phyloP scores from a whole-genome alignment of 192 early-diverging fungal genomes.

The Mycoemilia scoparia region DNA sequence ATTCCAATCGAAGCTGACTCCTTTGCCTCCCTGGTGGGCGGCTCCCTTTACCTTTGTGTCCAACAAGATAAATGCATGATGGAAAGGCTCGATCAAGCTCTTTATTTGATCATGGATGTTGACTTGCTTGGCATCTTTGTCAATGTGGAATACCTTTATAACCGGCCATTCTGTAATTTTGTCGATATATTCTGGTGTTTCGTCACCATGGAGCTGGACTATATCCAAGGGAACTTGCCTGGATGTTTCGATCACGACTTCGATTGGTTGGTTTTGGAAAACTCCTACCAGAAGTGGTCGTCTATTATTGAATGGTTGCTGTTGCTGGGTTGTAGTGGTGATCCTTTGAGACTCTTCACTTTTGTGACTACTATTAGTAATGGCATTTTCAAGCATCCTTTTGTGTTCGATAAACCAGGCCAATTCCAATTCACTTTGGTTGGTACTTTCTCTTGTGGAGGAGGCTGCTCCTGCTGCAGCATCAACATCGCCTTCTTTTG shows the following conservation, averaged over 20 bases:
- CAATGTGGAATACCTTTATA: conserved; percentile 80
- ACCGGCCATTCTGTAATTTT: conserved; percentile 52
- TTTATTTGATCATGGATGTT: conserved; percentile 1
- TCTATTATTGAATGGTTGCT: too few species aligned
- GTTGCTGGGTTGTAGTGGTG: too few species aligned
- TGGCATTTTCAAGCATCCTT: conserved; percentile 34
- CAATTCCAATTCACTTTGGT: neutral
- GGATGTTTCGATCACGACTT: conserved; percentile 51
- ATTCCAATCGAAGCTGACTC: conserved; percentile 72
- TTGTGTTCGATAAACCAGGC: conserved; percentile 7
- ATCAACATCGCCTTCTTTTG: too few species aligned
- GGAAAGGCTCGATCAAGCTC: conserved; percentile 1
- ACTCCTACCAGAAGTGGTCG: conserved; percentile 82
- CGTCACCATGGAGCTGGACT: conserved; percentile 85
- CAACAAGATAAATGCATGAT: conserved; percentile 25
- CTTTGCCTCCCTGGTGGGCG: conserved; percentile 55
- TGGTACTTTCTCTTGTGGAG: neutral
- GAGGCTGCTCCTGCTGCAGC: too few species aligned
- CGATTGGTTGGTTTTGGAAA: conserved; percentile 69
- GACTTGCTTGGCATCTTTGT: conserved; percentile 28
- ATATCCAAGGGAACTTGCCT: conserved; percentile 57
- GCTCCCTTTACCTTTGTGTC: conserved; percentile 42
- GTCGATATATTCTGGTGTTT: conserved; percentile 24
- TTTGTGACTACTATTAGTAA: conserved; percentile 16
- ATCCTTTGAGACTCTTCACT: too few species aligned